Conservation (phyloP, 345 rosid genomes). For the Linum usitatissimum region DNA sequence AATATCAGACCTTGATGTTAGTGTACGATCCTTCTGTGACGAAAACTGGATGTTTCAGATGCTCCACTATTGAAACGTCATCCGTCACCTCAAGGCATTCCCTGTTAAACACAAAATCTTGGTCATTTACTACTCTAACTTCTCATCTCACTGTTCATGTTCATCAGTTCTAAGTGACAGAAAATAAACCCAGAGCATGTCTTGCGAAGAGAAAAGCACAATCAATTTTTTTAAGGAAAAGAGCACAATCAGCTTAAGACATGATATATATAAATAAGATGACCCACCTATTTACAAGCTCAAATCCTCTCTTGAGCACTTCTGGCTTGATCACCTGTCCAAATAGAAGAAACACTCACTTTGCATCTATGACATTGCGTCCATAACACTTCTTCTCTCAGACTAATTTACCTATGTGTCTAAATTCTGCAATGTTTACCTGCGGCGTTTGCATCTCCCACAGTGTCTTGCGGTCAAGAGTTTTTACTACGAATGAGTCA, state of each 20-base stretch:
- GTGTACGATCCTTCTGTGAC: constrained; percentile 90
- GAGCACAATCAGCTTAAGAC: not conserved
- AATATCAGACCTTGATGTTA: constrained; percentile 59
- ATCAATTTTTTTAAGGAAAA: not conserved
- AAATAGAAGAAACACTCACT: not conserved
- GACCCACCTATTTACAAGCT: constrained; percentile 65
- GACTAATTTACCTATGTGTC: not conserved
- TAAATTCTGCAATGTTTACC: constrained; percentile 30
- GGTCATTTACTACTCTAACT: not conserved
- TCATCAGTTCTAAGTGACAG: not conserved
- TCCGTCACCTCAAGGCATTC: constrained; percentile 86
- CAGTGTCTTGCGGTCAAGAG: constrained; percentile 78
- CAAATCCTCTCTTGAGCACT: constrained; percentile 73
- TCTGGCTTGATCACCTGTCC: constrained; percentile 69
- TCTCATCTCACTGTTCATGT: too few relatives aligned
- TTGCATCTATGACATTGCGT: constrained; percentile 1
- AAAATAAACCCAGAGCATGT: not conserved
- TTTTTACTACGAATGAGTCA: constrained; percentile 69
- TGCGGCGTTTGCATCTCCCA: constrained; percentile 99
- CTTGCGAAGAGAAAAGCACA: not conserved
- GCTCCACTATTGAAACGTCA: constrained; percentile 88
- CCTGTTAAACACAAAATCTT: constrained; percentile 25
- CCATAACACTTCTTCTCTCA: constrained; percentile 1
- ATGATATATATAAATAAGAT: constrained; percentile 5
- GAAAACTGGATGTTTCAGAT: constrained; percentile 77